Evolutionary conservation across 2,329 filamentous ascomycete genomes (phyloP).

Genomic region (Rutstroemia sp.): DNA sequence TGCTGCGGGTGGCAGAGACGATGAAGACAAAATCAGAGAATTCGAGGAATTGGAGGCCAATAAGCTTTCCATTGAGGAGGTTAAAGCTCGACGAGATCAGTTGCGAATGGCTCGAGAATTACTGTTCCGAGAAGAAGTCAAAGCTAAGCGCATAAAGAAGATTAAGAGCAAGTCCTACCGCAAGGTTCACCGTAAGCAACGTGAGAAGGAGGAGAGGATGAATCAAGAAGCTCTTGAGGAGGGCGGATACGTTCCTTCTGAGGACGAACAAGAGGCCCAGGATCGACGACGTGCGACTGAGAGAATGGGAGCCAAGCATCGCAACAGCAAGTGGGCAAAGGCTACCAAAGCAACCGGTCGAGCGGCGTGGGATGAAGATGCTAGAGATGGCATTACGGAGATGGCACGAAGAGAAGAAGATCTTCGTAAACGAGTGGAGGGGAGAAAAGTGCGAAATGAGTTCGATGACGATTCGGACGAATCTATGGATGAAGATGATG

Average conservation of each 20-base stretch:
- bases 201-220: constrained; percentile 49
- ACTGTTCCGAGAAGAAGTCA: constrained; percentile 79
- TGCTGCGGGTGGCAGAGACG: constrained; percentile 48
- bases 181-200: constrained; percentile 78
- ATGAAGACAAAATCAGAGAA: constrained; percentile 59
- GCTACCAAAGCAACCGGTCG: constrained; percentile 57
- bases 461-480: constrained; percentile 40
- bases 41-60: constrained; percentile 64
- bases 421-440: constrained; percentile 56
- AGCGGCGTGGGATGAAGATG: constrained; percentile 63
- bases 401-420: constrained; percentile 62
- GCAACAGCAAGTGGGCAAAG: constrained; percentile 67
- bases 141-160: constrained; percentile 91
- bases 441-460: constrained; percentile 45
- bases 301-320: constrained; percentile 62
- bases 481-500: constrained; percentile 50
- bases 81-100: constrained; percentile 64
- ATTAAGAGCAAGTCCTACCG: constrained; percentile 98
- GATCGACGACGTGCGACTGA: constrained; percentile 60
- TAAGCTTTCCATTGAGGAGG: constrained; percentile 63
- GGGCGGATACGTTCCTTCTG: constrained; percentile 51
- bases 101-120: constrained; percentile 76
- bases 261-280: constrained; percentile 55
- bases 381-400: constrained; percentile 55
- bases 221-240: constrained; percentile 51